Evolutionary conservation across 768 basidiomycete genomes (phyloP).

Genomic region (Amanita pallidorosea): DNA sequence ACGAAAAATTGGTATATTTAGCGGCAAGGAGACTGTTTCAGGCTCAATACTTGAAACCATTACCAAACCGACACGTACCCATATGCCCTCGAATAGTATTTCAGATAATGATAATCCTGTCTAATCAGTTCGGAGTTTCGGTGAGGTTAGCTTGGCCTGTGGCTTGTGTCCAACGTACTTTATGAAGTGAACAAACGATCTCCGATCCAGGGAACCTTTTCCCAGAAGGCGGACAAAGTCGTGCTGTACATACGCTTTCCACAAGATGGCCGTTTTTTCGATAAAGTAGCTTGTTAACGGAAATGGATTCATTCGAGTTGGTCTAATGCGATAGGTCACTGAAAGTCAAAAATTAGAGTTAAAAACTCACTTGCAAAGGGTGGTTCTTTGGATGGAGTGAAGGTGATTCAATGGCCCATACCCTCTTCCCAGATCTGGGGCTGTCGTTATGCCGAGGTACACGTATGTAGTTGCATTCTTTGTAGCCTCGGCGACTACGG

Average conservation of each 20-base stretch:
- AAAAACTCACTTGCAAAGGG: conserved; percentile 36
- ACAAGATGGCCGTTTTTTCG: conserved; percentile 36
- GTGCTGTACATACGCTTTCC: conserved; percentile 76
- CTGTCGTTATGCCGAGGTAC: conserved; percentile 61
- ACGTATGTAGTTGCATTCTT: conserved; percentile 60
- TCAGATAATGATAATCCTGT: conserved; percentile 75
- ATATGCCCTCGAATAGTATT: conserved; percentile 79
- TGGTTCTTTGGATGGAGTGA: conserved; percentile 38
- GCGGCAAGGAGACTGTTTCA: conserved; percentile 57
- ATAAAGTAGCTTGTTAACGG: conserved; percentile 64
- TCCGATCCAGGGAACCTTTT: conserved; percentile 50
- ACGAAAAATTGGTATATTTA: conserved; percentile 57
- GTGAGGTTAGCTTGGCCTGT: not conserved
- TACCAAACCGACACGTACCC: conserved; percentile 25
- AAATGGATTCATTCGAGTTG: conserved; percentile 47
- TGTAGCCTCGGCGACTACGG: conserved; percentile 37
- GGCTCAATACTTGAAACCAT: not conserved
- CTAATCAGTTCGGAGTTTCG: conserved; percentile 20
- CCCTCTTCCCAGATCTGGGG: conserved; percentile 58
- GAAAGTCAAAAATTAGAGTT: not conserved
- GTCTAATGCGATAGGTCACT: conserved; percentile 24
- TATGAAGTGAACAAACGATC: conserved; percentile 78
- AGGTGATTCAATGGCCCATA: conserved; percentile 84
- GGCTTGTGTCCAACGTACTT: conserved; percentile 36
- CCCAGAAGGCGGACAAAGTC: conserved; percentile 75